A percentile compares a stretch with the other conserved stretches of the same genome.
phyloP scores from a whole-genome alignment of 2,329 filamentous ascomycete genomes.

The Seiridium unicorne region DNA sequence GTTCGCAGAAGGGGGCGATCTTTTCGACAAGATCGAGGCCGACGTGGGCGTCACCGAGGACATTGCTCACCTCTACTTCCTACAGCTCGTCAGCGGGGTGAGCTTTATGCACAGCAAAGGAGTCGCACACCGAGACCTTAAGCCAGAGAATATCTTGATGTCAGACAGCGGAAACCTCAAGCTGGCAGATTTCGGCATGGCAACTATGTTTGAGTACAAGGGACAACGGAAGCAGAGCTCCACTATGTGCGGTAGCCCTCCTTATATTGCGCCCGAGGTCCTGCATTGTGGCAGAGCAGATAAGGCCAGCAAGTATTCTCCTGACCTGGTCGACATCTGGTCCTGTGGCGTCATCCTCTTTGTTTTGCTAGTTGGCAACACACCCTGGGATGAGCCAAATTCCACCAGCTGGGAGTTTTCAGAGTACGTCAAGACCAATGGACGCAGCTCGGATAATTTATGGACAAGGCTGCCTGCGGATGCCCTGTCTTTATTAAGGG shows the following conservation, averaged over 20 bases:
- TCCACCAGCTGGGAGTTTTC: slow-evolving; percentile 84
- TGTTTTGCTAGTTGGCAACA: slow-evolving; percentile 91
- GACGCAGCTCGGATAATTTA: slow-evolving; percentile 79
- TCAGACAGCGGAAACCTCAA: slow-evolving; percentile 84
- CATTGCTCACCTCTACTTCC: slow-evolving; percentile 95
- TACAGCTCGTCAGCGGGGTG: slow-evolving; percentile 85
- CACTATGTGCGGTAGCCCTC: slow-evolving; percentile 92
- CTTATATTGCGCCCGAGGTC: slow-evolving; percentile 96
- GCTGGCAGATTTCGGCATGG: slow-evolving; percentile 94
- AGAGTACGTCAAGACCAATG: slow-evolving; percentile 78
- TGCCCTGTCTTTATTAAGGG: slow-evolving; percentile 78
- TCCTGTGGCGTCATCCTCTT: slow-evolving; percentile 98
- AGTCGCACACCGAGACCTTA: slow-evolving; percentile 87
- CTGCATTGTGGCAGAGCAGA: slow-evolving; percentile 50
- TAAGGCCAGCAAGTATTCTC: slow-evolving; percentile 61
- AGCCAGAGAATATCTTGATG: slow-evolving; percentile 93
- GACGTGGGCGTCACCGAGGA: slow-evolving; percentile 93
- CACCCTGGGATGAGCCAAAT: slow-evolving; percentile 94
- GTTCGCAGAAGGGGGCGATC: slow-evolving; percentile 87
- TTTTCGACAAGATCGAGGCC: slow-evolving; percentile 99
- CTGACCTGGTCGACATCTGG: slow-evolving; percentile 91
- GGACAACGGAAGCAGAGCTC: slow-evolving; percentile 78
- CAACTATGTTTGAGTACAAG: slow-evolving; percentile 89
- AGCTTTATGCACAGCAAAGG: slow-evolving; percentile 96
- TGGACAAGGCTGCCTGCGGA: slow-evolving; percentile 77